Evolutionary conservation across 148 eudicot species (phyloP).

Genomic region (Amaranthus cruentus): DNA sequence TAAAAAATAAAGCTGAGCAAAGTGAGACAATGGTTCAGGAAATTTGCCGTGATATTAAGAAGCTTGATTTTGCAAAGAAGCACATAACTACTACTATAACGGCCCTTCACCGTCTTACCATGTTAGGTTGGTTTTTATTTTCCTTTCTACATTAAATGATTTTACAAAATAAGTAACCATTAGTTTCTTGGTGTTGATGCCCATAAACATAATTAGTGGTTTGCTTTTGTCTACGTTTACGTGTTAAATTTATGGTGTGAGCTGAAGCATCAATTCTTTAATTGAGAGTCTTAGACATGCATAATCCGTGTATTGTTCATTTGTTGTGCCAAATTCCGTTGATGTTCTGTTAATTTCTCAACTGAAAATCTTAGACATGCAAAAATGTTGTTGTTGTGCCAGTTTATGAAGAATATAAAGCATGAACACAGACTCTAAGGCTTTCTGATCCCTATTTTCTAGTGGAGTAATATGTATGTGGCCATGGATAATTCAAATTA

Average conservation of each 20-base stretch:
- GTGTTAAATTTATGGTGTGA: not conserved
- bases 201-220: too few relatives aligned
- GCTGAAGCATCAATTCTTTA: not conserved
- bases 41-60: conserved; percentile 98
- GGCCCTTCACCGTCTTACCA: conserved; percentile 98
- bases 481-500: not conserved
- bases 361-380: too few relatives aligned
- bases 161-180: not conserved
- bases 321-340: not conserved
- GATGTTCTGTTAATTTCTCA: too few relatives aligned
- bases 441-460: too few relatives aligned
- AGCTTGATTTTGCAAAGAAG: conserved; percentile 95
- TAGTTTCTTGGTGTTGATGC: not conserved
- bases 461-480: too few relatives aligned
- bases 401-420: not conserved
- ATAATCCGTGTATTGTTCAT: not conserved
- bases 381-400: conserved; percentile 3
- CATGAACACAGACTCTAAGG: too few relatives aligned
- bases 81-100: conserved; percentile 97
- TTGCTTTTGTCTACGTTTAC: not conserved
- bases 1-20: conserved; percentile 95
- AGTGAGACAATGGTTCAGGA: conserved; percentile 99
- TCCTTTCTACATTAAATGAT: not conserved
- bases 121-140: conserved; percentile 59
- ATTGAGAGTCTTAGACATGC: not conserved